Evolutionary conservation across 768 basidiomycete species (phyloP).

Genomic region (Podaxis pistillaris): DNA sequence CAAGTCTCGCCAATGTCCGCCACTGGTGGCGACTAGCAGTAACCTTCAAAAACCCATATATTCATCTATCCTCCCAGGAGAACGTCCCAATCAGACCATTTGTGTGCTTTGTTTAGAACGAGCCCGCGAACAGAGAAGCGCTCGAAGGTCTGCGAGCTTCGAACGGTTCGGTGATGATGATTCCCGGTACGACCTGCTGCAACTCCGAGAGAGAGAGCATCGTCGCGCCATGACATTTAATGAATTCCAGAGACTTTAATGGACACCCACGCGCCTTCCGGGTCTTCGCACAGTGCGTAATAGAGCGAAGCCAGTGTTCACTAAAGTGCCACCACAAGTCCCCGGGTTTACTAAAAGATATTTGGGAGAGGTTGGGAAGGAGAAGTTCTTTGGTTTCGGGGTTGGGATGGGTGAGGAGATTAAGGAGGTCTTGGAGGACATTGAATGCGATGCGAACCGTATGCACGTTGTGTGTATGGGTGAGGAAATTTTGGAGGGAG

Average conservation of each 20-base stretch:
- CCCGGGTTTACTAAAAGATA: constrained; percentile 31
- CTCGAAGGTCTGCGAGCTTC: neutral
- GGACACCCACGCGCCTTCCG: constrained; percentile 17
- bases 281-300: constrained; percentile 19
- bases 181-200: constrained; percentile 9
- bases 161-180: constrained; percentile 12
- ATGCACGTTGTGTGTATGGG: constrained; percentile 20
- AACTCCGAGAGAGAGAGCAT: constrained; percentile 1
- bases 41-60: too few relatives aligned
- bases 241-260: constrained; percentile 26
- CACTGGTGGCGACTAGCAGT: neutral
- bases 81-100: neutral
- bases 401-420: constrained; percentile 17
- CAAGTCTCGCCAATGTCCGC: neutral
- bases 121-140: constrained; percentile 4
- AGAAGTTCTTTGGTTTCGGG: constrained; percentile 10
- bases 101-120: constrained; percentile 1
- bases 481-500: constrained; percentile 21
- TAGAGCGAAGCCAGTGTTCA: constrained; percentile 26
- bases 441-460: constrained; percentile 29
- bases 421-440: constrained; percentile 26
- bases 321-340: constrained; percentile 35
- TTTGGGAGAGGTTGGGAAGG: constrained; percentile 24
- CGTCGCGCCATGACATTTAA: constrained; percentile 25
- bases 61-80: neutral